phyloP scores from a whole-genome alignment of 352 stramenopile genomes.

The Phytophthora citricola region DNA sequence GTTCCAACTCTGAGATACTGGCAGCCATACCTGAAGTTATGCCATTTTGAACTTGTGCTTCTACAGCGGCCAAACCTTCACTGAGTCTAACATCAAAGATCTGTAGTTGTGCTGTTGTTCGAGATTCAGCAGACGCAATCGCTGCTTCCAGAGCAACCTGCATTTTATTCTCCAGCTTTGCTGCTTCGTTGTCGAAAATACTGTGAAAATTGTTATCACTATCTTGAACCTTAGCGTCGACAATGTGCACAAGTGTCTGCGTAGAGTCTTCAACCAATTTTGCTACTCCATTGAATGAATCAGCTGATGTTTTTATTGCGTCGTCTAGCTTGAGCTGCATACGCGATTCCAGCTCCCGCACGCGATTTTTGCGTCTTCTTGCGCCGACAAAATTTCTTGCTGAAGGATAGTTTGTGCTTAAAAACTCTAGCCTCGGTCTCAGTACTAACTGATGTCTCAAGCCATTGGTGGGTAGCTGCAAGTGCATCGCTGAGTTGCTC shows the following conservation, averaged over 20 bases:
- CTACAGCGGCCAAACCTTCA: neutral
- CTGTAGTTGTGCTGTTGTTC: neutral
- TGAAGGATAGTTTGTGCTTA: neutral
- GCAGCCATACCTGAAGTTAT: neutral
- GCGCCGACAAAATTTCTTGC: neutral
- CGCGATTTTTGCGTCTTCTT: neutral
- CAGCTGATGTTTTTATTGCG: neutral
- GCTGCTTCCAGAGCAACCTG: neutral
- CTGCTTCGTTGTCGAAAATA: neutral
- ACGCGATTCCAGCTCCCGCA: conserved; percentile 1
- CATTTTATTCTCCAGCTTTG: conserved; percentile 6
- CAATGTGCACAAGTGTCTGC: neutral
- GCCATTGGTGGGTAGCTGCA: neutral
- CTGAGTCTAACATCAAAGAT: neutral
- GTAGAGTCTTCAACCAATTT: conserved; percentile 1
- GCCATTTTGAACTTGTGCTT: neutral
- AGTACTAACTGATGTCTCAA: neutral
- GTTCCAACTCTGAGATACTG: neutral
- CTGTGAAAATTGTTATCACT: neutral
- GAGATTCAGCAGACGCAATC: neutral
- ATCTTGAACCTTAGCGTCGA: conserved; percentile 1
- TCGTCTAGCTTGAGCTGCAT: neutral
- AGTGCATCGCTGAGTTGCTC: neutral
- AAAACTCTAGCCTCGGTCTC: neutral
- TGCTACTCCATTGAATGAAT: neutral